Evolutionary conservation across 345 rosid species (phyloP).

Genomic region (Populus nigra): DNA sequence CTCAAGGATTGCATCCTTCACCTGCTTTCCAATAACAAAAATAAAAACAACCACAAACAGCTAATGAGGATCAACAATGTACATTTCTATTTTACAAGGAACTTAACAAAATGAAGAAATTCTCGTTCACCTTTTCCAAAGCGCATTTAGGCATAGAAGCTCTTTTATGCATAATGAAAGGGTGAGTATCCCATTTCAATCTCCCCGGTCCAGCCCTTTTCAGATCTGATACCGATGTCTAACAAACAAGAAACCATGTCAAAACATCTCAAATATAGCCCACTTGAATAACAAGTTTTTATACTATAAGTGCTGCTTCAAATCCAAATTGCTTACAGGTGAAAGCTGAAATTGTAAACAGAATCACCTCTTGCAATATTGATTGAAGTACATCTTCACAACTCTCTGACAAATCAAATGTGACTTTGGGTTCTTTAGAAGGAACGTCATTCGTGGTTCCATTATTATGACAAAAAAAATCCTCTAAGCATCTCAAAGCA

Average conservation of each 20-base stretch:
- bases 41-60: not conserved
- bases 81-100: not conserved
- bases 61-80: not conserved
- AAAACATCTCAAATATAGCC: not conserved
- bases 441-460: conserved; percentile 10
- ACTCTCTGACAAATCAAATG: conserved; percentile 35
- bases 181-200: conserved; percentile 44
- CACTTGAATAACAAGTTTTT: not conserved
- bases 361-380: conserved; percentile 40
- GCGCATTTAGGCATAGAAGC: conserved; percentile 45
- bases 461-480: conserved; percentile 30
- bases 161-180: conserved; percentile 53
- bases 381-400: conserved; percentile 46
- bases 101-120: conserved; percentile 1
- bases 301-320: not conserved
- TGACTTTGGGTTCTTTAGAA: conserved; percentile 21
- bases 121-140: conserved; percentile 40
- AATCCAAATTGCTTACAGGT: not conserved
- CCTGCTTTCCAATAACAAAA: conserved; percentile 35
- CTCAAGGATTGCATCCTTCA: conserved; percentile 39
- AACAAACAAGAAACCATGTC: conserved; percentile 10
- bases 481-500: conserved; percentile 61
- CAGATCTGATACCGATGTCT: conserved; percentile 32
- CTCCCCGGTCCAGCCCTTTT: conserved; percentile 35
- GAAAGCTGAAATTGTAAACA: not conserved